Percentiles rank a stretch among this genome's conserved stretches.
Conservation (phyloP, 2,329 filamentous ascomycete species). For the Metarhizium robertsii region DNA sequence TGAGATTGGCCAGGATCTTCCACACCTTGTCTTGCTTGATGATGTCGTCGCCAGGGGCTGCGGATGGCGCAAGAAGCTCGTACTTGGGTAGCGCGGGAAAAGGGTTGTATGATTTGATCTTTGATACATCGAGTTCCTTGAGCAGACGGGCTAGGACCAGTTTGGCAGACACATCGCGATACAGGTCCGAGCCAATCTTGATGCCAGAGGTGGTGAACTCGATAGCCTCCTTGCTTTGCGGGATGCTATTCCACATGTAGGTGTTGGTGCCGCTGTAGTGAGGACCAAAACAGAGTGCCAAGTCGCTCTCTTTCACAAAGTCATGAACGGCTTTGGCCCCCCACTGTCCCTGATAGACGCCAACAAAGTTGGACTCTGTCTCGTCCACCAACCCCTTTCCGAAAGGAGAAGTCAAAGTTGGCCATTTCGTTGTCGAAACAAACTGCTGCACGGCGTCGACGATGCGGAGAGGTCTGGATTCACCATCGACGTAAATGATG, state of each 20-base stretch:
- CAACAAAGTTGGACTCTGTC: constrained; percentile 34
- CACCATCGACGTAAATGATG: constrained; percentile 42
- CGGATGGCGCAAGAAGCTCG: constrained; percentile 6
- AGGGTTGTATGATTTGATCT: constrained; percentile 13
- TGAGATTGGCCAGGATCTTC: constrained; percentile 33
- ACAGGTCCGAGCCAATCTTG: constrained; percentile 19
- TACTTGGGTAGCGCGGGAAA: constrained; percentile 20
- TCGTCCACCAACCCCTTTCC: constrained; percentile 43
- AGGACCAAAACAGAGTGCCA: constrained; percentile 36
- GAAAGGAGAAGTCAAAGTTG: constrained; percentile 36
- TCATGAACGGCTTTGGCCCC: constrained; percentile 23
- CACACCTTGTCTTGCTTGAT: constrained; percentile 35
- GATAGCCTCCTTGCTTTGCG: constrained; percentile 22
- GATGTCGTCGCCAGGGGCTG: background rate
- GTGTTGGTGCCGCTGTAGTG: constrained; percentile 38
- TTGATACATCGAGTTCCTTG: constrained; percentile 13
- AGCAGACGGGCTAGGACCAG: constrained; percentile 14
- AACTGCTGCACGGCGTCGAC: constrained; percentile 31
- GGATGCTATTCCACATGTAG: constrained; percentile 26
- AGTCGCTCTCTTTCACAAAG: constrained; percentile 31
- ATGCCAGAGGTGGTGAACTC: constrained; percentile 23
- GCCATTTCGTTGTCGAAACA: constrained; percentile 32
- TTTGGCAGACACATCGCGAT: constrained; percentile 18
- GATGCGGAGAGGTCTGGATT: constrained; percentile 32
- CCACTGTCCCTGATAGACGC: constrained; percentile 35